Evolutionary conservation across 805 yeast species (phyloP), one percentile per base, ranked within the genome.

Genomic region (Saccharomycopsis fermentans): DNA sequence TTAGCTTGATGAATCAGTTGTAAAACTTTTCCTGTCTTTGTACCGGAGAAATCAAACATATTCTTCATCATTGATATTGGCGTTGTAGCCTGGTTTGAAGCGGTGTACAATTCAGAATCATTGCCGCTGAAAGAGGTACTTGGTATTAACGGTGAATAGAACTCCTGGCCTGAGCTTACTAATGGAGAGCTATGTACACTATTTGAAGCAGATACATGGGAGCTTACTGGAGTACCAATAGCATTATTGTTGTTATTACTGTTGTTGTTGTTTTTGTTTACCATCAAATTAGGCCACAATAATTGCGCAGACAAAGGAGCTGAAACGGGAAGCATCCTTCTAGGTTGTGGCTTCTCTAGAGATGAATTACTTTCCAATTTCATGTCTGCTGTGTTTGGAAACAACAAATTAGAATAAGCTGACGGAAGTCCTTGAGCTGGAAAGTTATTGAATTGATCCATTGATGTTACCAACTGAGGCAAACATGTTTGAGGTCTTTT

Each of bases 401-500:
- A 6, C 55, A 56, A 37, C 50, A 39, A 48, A 55, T 54, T 21
- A 57, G 51, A 57, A 54, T 54, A 32, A 54, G 59, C 36, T 16
- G 32, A 35, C 55, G 57, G 32, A 36, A 37, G 26, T 21, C 19
- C 56, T 14, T 26, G 43, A 52, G n/a, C 50, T 11, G 16, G n/a
- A 24, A 12, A 27, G 19, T 24, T 32, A 24, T 51, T 37, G 34
- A 58, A 54, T 47, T 55, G 58, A 3, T 59, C 58, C 26, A 56
- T 53, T 50, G 59, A 55, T n/a, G 62, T 61, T 37, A 61, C 51
- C n/a, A 61, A 50, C 34, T 61, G 63, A 21, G 63, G 63, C 52
- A 61, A 58, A 11, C 58, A 61, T 43, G 59, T 58, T 37, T 61
- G 63, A 21, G 63, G 63, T 52, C 63, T 52, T 55, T 61, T 58